Base-by-base conservation (phyloP, 768 basidiomycete genomes). In the Gymnopilus junonius region DNA sequence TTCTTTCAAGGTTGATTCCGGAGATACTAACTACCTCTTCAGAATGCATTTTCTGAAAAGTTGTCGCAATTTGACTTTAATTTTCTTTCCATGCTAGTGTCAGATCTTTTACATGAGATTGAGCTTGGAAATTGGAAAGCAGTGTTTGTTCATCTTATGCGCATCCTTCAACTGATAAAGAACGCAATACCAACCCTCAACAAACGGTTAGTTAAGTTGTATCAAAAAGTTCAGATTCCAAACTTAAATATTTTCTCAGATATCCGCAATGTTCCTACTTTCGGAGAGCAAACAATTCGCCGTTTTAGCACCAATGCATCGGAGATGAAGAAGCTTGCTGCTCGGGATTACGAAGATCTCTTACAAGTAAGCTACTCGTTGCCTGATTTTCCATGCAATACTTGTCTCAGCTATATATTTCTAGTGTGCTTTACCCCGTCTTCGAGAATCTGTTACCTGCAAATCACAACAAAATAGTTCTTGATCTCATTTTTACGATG, bases 401-500 rank as follows among this genome's bases (percentile, higher is more conserved):
- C n/a, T n/a, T n/a, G n/a, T n/a, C n/a, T n/a, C n/a, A n/a, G n/a
- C n/a, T n/a, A n/a, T n/a, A n/a, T 35, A 35, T 35, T 35, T 35
- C 3, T n/a, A 78, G 77, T 76, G 74, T 55, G 65, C 72, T 0
- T 72, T 79, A 0, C 80, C n/a, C 79, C 0, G 73, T 67, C 0
- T 76, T 79, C 29, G 73, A 80, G 8, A 75, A 71, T 1, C 63
- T 80, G 0, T 57, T 80, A 0, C 72, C 70, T 1, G 40, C 57
- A 2, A 27, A 37, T 0, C 68, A 78, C 8, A 65, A 77, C 10
- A 0, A 11, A 3, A 17, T 27, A 17, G n/a, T 66, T 17, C 21
- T 62, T 14, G 34, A 62, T 5, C 51, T 67, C 2, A 15, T 70
- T 3, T 70, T 62, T 53, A 48, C 34, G 2, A 21, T 66, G 21